These are phyloP conservation scores for Picea sitchensis DNA, from an alignment of 75 land plant species.

Conservation along the genomic window DNA sequence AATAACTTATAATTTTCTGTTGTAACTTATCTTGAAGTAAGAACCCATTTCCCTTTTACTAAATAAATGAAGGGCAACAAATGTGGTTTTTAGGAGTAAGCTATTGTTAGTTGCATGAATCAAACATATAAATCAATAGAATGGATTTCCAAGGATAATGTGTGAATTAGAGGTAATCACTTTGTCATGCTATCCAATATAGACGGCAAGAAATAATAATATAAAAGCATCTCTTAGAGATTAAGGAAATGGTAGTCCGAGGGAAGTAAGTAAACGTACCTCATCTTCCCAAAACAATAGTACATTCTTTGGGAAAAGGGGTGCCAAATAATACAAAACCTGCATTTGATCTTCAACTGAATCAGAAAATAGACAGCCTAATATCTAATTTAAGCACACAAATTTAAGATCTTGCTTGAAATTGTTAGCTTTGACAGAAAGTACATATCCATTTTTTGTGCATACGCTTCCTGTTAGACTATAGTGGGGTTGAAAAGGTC, in stretches of 20 bases:
- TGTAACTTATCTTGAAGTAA: not conserved
- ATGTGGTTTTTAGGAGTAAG: not conserved
- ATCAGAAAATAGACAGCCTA: not conserved
- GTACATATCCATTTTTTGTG: not conserved
- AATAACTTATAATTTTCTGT: not conserved
- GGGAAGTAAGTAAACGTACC: slow-evolving; percentile 37
- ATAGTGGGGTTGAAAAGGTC: no score
- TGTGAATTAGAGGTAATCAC: not conserved
- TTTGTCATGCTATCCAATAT: not conserved
- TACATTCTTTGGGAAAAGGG: slow-evolving; percentile 77
- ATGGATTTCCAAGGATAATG: not conserved
- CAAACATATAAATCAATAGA: not conserved
- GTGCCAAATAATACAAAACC: slow-evolving; percentile 77
- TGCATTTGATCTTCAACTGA: slow-evolving; percentile 29
- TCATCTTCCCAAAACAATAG: slow-evolving; percentile 92
- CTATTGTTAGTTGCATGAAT: not conserved
- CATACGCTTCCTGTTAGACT: not conserved
- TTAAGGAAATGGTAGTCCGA: not conserved
- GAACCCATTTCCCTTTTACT: not conserved
- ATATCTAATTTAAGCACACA: not conserved
- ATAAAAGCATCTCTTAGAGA: not conserved
- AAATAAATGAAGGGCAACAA: not conserved
- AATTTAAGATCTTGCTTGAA: not conserved
- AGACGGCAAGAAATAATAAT: slow-evolving; percentile 12
- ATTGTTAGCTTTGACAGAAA: not conserved